Base-by-base conservation (phyloP, 805 yeast genomes). In the Candida boidinii region DNA sequence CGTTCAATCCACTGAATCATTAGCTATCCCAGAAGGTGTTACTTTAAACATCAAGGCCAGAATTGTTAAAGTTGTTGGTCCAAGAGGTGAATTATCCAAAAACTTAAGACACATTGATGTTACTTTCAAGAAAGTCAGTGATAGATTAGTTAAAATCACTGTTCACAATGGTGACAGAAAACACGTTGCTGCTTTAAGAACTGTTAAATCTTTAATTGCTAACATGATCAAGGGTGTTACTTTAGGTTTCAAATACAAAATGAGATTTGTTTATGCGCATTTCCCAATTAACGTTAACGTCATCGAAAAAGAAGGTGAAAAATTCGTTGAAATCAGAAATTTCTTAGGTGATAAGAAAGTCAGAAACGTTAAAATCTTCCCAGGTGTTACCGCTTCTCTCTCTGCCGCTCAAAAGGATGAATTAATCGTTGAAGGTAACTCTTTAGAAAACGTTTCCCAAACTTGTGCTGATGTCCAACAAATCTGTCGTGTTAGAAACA, bases 181-280 rank as follows among this genome's bases (percentile, higher is more conserved):
- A 82, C 98, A 92, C 73, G 97, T 92, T 66, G 99, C 99, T 66
- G 83, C 96, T 62, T 76, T 92, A 66, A 88, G 97, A 79, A 90
- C 98, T 45, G 97, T 92, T 68, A 88, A 86, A 74, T 85, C 97
- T 49, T 73, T 92, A 64, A 76, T 92, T 58, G 63, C 85, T 63
- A 92, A 92, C 84, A 70, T 92, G 79, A 68, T 92, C 71, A 84
- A 83, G 53, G 99, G 99, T 83, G 98, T 92, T 64, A 92, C 98
- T 66, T 79, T 79, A 76, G 98, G 97, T 70, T 90, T 72, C 94
- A 79, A 84, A 73, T 92, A 92, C 92, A 92, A 92, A 84, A 82
- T 92, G 96, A 87, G 97, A 79, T 88, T 86, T 69, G 98, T 92
- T 48, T 94, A 90, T 66, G 99, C 98, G 80, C 98, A 92, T 85